Conservation (phyloP, 768 basidiomycete species). For the Trametes punicea region DNA sequence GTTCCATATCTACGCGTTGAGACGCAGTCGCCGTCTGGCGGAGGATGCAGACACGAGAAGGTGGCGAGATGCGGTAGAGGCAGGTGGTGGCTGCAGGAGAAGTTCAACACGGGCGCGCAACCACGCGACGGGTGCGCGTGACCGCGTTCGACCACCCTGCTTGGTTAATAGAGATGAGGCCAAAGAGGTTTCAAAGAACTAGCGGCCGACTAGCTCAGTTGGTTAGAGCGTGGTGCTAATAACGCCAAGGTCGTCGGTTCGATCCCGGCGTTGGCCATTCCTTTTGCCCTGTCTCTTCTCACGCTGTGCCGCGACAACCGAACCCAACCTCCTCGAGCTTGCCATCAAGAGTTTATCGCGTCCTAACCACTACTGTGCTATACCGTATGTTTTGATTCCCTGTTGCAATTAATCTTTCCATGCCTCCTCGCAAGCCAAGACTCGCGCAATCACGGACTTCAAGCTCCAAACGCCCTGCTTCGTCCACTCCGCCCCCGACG, state of each 20-base stretch:
- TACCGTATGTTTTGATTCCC: too few relatives aligned
- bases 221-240: not conserved
- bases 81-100: not conserved
- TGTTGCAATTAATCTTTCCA: too few relatives aligned
- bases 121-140: not conserved
- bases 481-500: not conserved
- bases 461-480: not conserved
- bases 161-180: not conserved
- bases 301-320: too few relatives aligned
- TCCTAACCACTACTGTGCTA: too few relatives aligned
- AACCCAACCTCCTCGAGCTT: too few relatives aligned
- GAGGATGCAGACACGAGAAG: not conserved
- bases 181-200: too few relatives aligned
- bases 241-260: constrained; percentile 23
- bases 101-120: not conserved
- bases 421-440: not conserved
- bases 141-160: not conserved
- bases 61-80: not conserved
- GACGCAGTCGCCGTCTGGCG: too few relatives aligned
- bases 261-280: constrained; percentile 21
- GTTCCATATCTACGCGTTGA: constrained; percentile 33
- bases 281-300: not conserved
- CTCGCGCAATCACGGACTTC: not conserved
- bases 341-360: too few relatives aligned
- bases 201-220: constrained; percentile 1